Percentiles rank a stretch among this genome's conserved stretches.
These are phyloP conservation scores for Bruguiera gymnorhiza DNA, from an alignment of 345 rosid species.

Conservation along the genomic window DNA sequence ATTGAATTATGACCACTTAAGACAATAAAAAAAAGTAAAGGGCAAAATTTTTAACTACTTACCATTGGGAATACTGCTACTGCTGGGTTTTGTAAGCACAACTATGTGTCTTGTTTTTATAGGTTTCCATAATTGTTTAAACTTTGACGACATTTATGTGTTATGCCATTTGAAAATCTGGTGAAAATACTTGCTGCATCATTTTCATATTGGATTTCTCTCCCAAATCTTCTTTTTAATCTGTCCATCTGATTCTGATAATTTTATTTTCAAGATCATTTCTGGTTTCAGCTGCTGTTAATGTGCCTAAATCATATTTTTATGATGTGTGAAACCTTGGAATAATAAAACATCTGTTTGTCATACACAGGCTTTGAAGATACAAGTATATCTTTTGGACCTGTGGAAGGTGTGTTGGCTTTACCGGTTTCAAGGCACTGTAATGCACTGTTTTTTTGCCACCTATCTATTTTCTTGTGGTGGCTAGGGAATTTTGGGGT, in stretches of 20 bases:
- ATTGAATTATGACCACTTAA: too few relatives aligned
- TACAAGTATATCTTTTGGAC: constrained; percentile 77
- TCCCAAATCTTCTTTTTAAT: background rate
- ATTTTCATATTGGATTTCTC: background rate
- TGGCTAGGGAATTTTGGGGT: background rate
- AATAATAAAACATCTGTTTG: constrained; percentile 13
- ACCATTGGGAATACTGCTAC: too few relatives aligned
- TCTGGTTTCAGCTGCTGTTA: constrained; percentile 4
- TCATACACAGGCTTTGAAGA: constrained; percentile 81
- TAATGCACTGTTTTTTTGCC: constrained; percentile 17
- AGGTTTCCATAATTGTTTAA: background rate
- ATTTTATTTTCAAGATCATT: background rate
- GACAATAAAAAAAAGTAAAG: too few relatives aligned
- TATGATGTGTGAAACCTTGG: background rate
- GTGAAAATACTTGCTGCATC: background rate
- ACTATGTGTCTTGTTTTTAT: background rate
- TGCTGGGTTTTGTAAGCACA: background rate
- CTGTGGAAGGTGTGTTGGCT: constrained; percentile 70
- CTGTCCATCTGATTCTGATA: background rate
- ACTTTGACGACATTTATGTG: background rate
- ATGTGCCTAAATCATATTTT: background rate
- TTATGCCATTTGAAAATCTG: background rate
- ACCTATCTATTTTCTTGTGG: constrained; percentile 8
- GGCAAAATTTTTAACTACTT: too few relatives aligned
- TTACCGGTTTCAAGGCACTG: constrained; percentile 18